These are phyloP conservation scores for Meyerozyma sp. DNA, from an alignment of 1,139 yeast genomes.

Conservation along the genomic window DNA sequence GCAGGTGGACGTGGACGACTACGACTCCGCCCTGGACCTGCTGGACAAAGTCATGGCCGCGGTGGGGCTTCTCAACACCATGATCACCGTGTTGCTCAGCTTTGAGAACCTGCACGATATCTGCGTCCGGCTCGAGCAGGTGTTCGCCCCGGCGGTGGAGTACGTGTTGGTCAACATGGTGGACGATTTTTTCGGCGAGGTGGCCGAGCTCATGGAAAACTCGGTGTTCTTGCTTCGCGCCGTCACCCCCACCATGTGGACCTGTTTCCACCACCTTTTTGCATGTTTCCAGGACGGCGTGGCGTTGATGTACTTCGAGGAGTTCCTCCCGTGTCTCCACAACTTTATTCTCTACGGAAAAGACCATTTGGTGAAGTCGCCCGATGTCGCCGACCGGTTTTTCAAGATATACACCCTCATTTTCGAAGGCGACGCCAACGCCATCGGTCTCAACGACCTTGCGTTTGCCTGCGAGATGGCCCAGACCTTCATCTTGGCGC, in stretches of 20 bases:
- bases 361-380: conserved; percentile 34
- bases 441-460: conserved; percentile 46
- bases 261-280: conserved; percentile 52
- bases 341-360: conserved; percentile 75
- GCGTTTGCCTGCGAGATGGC: conserved; percentile 48
- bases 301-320: conserved; percentile 65
- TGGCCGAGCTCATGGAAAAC: conserved; percentile 80
- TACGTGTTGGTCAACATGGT: conserved; percentile 58
- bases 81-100: conserved; percentile 80
- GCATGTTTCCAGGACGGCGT: conserved; percentile 51
- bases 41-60: conserved; percentile 88
- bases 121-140: conserved; percentile 62
- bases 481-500: conserved; percentile 48
- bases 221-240: conserved; percentile 69
- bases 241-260: conserved; percentile 78
- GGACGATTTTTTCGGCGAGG: conserved; percentile 79
- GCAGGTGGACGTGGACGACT: conserved; percentile 37
- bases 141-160: conserved; percentile 68
- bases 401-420: conserved; percentile 32
- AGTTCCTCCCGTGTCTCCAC: conserved; percentile 67
- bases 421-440: conserved; percentile 30
- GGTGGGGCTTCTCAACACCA: conserved; percentile 77
- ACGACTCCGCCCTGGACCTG: conserved; percentile 44
- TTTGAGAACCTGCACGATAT: conserved; percentile 77
- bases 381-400: conserved; percentile 17